These are phyloP conservation scores for Neopestalotiopsis clavispora DNA, from an alignment of 2,329 filamentous ascomycete species.

Conservation along the genomic window DNA sequence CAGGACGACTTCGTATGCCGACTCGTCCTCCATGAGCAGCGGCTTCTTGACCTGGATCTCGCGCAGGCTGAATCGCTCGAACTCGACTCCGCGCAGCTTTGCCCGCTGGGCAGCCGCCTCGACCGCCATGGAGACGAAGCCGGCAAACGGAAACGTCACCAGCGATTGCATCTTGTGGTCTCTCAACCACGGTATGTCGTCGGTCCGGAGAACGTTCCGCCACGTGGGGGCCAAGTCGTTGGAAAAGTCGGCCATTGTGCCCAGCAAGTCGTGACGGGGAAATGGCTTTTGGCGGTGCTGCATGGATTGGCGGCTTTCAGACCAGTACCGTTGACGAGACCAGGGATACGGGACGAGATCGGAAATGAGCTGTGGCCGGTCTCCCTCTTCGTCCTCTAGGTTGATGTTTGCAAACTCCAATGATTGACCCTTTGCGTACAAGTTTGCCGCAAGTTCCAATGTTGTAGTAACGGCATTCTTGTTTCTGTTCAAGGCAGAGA, in stretches of 20 bases:
- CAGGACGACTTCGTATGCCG: conserved; percentile 41
- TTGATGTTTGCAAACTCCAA: conserved; percentile 33
- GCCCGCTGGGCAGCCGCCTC: conserved; percentile 32
- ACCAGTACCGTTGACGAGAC: conserved; percentile 37
- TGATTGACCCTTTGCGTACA: conserved; percentile 33
- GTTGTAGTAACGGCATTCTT: conserved; percentile 25
- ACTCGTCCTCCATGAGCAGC: conserved; percentile 38
- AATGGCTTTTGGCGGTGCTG: conserved; percentile 39
- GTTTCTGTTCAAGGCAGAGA: conserved; percentile 30
- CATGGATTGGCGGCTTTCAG: conserved; percentile 34
- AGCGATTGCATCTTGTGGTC: conserved; percentile 54
- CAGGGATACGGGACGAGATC: conserved; percentile 36
- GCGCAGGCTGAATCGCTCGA: conserved; percentile 39
- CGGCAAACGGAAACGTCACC: conserved; percentile 50
- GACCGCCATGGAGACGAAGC: conserved; percentile 45
- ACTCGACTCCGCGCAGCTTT: conserved; percentile 30
- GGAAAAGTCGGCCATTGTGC: conserved; percentile 37
- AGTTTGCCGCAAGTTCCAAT: conserved; percentile 33
- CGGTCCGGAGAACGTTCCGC: conserved; percentile 41
- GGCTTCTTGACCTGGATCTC: conserved; percentile 41
- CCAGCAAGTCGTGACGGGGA: conserved; percentile 39
- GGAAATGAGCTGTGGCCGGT: conserved; percentile 23
- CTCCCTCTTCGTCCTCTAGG: conserved; percentile 23
- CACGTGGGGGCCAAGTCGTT: conserved; percentile 42
- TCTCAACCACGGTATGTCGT: conserved; percentile 50